phyloP scores from a whole-genome alignment of 805 yeast species.

The Sungouiozyma intestinalis region DNA sequence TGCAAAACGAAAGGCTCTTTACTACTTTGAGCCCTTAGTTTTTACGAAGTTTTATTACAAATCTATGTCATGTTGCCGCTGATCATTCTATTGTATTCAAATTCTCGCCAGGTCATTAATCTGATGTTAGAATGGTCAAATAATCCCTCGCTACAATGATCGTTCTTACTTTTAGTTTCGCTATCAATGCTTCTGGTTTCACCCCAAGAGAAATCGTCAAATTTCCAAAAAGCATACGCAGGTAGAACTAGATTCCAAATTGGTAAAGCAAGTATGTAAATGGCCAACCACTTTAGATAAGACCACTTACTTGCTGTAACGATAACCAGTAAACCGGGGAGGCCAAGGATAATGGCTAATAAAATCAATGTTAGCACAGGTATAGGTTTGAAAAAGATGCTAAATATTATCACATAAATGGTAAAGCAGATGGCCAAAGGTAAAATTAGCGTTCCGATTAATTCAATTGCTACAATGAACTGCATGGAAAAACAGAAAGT shows the following conservation, averaged over 20 bases:
- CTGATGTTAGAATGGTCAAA: conserved; percentile 85
- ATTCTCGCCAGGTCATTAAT: conserved; percentile 93
- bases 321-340: conserved; percentile 74
- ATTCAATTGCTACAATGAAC: conserved; percentile 73
- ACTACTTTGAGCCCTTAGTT: too few relatives aligned
- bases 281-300: conserved; percentile 67
- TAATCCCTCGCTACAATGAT: conserved; percentile 69
- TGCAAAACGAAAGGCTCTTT: too few relatives aligned
- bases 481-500: conserved; percentile 94
- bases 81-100: conserved; percentile 34
- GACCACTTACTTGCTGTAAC: conserved; percentile 67
- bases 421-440: conserved; percentile 86
- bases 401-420: conserved; percentile 60
- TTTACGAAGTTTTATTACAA: too few relatives aligned
- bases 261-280: conserved; percentile 76
- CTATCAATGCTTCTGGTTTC: conserved; percentile 76
- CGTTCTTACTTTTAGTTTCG: conserved; percentile 41
- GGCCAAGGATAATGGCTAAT: conserved; percentile 69
- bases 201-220: conserved; percentile 96
- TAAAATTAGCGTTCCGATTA: conserved; percentile 76
- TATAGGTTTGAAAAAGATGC: conserved; percentile 63
- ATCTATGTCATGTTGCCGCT: neutral
- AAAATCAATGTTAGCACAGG: conserved; percentile 69
- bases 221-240: conserved; percentile 82
- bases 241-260: conserved; percentile 90